phyloP scores from a whole-genome alignment of 768 basidiomycete genomes.

The Chlorophyllum brunneum region DNA sequence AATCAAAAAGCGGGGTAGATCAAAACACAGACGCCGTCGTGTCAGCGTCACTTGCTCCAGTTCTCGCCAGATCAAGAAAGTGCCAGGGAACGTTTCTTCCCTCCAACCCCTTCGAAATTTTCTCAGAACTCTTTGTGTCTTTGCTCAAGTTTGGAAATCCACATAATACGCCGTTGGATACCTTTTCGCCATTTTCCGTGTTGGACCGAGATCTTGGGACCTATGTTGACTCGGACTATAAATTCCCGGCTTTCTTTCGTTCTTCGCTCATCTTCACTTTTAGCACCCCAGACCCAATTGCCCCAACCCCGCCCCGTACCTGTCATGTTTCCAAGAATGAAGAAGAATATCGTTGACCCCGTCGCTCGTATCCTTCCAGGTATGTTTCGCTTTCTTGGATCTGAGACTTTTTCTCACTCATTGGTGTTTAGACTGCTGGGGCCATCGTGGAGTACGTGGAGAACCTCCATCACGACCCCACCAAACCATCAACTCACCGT shows the following conservation, averaged over 20 bases:
- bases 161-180: too few species aligned
- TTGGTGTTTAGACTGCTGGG: constrained; percentile 60
- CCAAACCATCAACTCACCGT: neutral
- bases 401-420: constrained; percentile 1
- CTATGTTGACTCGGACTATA: constrained; percentile 6
- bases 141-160: neutral
- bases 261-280: neutral
- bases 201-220: too few species aligned
- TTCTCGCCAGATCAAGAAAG: neutral
- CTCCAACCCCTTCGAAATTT: neutral
- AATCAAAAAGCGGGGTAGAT: too few species aligned
- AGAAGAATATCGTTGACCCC: neutral
- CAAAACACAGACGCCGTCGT: too few species aligned
- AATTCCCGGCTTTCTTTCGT: neutral
- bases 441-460: constrained; percentile 43
- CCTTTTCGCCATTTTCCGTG: too few species aligned
- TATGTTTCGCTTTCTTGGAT: constrained; percentile 14
- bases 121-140: constrained; percentile 7
- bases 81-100: neutral
- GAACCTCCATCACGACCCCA: neutral
- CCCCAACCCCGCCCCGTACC: neutral
- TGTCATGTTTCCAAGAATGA: constrained; percentile 4
- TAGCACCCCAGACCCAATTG: neutral
- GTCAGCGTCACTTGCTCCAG: neutral
- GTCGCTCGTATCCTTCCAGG: constrained; percentile 26